Conservation (phyloP, 148 eudicot species). For the Rhododendron ferrugineum region DNA sequence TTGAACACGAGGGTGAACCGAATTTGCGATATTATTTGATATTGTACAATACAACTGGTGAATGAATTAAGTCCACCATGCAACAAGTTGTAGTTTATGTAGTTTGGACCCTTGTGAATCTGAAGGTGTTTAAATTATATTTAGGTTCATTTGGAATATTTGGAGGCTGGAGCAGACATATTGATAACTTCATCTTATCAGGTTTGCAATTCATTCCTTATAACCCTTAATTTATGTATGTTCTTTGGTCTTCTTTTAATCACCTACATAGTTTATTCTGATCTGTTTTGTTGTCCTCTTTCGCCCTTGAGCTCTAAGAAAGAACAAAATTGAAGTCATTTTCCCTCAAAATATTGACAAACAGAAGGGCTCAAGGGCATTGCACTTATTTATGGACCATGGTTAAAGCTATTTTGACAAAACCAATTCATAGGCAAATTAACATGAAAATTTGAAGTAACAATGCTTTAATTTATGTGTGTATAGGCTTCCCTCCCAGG, state of each 20-base stretch:
- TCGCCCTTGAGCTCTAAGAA: neutral
- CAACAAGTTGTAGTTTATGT: neutral
- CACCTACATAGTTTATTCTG: neutral
- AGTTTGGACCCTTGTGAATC: conserved; percentile 2
- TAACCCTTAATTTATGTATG: neutral
- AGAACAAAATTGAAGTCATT: neutral
- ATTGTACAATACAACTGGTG: neutral
- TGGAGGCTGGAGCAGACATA: conserved; percentile 90
- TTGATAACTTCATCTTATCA: conserved; percentile 81
- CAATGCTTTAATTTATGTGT: neutral
- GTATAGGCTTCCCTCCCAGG: conserved; percentile 77
- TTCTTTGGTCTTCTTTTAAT: neutral
- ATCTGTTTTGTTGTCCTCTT: neutral
- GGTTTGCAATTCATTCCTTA: conserved; percentile 31
- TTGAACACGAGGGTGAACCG: neutral
- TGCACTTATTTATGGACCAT: neutral
- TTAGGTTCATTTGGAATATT: conserved; percentile 82
- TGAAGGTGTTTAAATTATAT: neutral
- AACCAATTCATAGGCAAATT: neutral
- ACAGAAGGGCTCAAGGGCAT: neutral
- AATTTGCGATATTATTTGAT: neutral
- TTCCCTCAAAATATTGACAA: neutral
- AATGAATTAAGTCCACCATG: neutral
- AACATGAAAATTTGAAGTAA: neutral
- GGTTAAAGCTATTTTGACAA: neutral